Evolutionary conservation across 1,284 basidiomycete species (phyloP).

Genomic region (Pseudozyma sp.): DNA sequence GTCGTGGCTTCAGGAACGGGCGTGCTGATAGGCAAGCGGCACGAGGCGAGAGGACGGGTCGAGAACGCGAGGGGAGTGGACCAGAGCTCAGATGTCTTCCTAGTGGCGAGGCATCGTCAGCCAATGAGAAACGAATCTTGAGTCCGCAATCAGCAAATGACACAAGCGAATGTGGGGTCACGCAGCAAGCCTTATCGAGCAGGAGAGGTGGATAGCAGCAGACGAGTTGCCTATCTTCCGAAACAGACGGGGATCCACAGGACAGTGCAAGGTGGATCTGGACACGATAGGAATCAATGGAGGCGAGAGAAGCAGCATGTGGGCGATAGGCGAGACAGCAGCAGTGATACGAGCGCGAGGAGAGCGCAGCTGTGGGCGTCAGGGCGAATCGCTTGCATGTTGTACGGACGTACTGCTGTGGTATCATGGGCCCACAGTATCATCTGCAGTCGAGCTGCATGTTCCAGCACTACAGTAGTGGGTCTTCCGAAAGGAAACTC

Average conservation of each 20-base stretch:
- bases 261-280: slow-evolving; percentile 5
- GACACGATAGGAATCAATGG: slow-evolving; percentile 8
- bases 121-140: slow-evolving; percentile 20
- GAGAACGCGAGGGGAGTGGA: background rate
- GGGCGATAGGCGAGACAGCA: slow-evolving; percentile 3
- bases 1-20: slow-evolving; percentile 1
- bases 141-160: background rate
- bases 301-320: slow-evolving; percentile 5
- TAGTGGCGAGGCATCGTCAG: slow-evolving; percentile 21
- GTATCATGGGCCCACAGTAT: too few relatives aligned
- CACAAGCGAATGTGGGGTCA: slow-evolving; percentile 17
- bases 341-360: background rate
- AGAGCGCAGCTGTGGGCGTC: too few relatives aligned
- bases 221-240: slow-evolving; percentile 3
- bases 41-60: background rate
- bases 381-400: too few relatives aligned
- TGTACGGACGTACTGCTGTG: too few relatives aligned
- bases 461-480: too few relatives aligned
- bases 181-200: slow-evolving; percentile 22
- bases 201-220: background rate
- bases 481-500: background rate
- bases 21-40: too few relatives aligned
- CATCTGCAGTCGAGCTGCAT: background rate
- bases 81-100: background rate
- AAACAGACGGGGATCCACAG: slow-evolving; percentile 5